Evolutionary conservation across 768 basidiomycete species (phyloP).

Genomic region (Agrocybe pediades): DNA sequence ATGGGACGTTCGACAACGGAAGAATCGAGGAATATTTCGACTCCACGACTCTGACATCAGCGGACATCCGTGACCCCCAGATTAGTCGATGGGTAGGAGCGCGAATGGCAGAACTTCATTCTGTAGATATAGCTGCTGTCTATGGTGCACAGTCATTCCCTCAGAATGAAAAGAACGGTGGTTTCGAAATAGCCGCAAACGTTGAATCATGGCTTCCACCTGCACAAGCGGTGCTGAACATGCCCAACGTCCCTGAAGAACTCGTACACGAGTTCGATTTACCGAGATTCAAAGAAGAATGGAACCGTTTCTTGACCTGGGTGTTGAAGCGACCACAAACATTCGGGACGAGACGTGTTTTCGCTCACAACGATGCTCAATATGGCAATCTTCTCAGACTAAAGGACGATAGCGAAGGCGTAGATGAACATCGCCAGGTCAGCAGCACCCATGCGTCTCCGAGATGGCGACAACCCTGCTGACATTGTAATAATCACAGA

Average conservation of each 20-base stretch:
- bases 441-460: constrained; percentile 17
- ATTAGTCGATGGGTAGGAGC: constrained; percentile 88
- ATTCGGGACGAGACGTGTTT: constrained; percentile 67
- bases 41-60: constrained; percentile 74
- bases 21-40: constrained; percentile 96
- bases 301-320: constrained; percentile 74
- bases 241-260: constrained; percentile 51
- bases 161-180: constrained; percentile 40
- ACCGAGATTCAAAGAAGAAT: constrained; percentile 59
- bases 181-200: constrained; percentile 65
- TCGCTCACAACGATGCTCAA: constrained; percentile 94
- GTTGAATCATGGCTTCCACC: constrained; percentile 69
- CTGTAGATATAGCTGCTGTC: constrained; percentile 78
- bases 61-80: constrained; percentile 74
- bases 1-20: constrained; percentile 95
- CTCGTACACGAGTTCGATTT: constrained; percentile 62
- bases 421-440: constrained; percentile 79
- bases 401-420: constrained; percentile 51
- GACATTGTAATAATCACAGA: constrained; percentile 40
- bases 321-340: constrained; percentile 59
- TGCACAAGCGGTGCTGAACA: constrained; percentile 73
- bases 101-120: constrained; percentile 95
- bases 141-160: constrained; percentile 42
- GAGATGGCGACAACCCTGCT: neutral
- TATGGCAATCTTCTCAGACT: constrained; percentile 90